phyloP scores from a whole-genome alignment of 1,139 yeast species.

The Zygotorulaspora mrakii region DNA sequence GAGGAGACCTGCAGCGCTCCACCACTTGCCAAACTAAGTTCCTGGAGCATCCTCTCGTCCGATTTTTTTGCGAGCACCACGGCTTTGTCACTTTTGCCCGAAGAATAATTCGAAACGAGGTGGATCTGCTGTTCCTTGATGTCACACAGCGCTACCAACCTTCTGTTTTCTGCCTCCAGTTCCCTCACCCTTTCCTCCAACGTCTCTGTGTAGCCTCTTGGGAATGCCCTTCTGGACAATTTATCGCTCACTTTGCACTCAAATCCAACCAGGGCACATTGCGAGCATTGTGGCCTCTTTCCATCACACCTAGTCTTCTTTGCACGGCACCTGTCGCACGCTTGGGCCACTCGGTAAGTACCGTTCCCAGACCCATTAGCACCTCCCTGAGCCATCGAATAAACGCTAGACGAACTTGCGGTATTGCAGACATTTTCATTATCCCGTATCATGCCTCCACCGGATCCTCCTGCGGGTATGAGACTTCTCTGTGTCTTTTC shows the following conservation, averaged over 20 bases:
- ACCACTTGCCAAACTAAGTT: constrained; percentile 22
- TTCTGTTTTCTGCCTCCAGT: constrained; percentile 55
- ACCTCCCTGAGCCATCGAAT: constrained; percentile 7
- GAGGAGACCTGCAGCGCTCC: constrained; percentile 34
- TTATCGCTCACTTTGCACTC: constrained; percentile 75
- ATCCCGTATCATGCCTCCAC: background rate
- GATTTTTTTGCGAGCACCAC: constrained; percentile 6
- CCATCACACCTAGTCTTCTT: constrained; percentile 51
- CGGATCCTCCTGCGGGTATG: background rate
- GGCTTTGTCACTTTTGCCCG: constrained; percentile 9
- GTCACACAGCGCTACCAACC: constrained; percentile 51
- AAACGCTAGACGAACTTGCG: constrained; percentile 10
- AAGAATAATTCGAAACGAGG: constrained; percentile 23
- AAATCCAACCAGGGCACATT: constrained; percentile 63
- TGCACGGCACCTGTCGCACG: constrained; percentile 82
- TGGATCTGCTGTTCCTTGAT: constrained; percentile 59
- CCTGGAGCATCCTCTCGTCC: constrained; percentile 25
- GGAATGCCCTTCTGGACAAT: constrained; percentile 64
- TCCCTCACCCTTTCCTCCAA: constrained; percentile 58
- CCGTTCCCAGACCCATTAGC: constrained; percentile 5
- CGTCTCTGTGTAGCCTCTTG: constrained; percentile 72
- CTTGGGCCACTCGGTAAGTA: constrained; percentile 53
- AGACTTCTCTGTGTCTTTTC: constrained; percentile 8
- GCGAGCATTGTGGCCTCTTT: constrained; percentile 49
- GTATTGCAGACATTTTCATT: constrained; percentile 6